Evolutionary conservation across 139 green algal species (phyloP).

Genomic region (Closterium sp.): DNA sequence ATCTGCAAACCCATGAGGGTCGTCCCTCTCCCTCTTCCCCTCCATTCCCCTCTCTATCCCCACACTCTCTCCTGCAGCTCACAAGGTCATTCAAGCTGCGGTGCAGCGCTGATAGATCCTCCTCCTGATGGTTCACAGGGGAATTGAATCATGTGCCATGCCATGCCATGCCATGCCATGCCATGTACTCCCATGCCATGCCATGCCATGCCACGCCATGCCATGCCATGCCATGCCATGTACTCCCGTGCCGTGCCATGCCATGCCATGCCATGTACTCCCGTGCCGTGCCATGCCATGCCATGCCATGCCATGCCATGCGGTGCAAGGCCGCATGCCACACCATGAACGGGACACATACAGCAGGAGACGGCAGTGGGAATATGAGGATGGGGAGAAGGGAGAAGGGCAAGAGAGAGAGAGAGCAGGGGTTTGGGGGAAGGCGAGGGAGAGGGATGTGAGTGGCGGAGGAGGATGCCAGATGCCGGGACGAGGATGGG

Average conservation of each 20-base stretch:
- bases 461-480: neutral
- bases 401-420: neutral
- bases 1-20: too few relatives aligned
- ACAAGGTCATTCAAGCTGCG: neutral
- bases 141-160: neutral
- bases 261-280: too few relatives aligned
- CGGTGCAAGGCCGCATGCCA: neutral
- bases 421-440: neutral
- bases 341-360: too few relatives aligned
- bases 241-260: too few relatives aligned
- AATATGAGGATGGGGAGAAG: neutral
- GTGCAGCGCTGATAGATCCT: neutral
- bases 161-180: neutral
- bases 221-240: neutral
- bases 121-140: neutral
- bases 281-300: too few relatives aligned
- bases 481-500: neutral
- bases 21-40: too few relatives aligned
- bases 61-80: neutral
- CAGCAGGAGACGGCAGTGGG: neutral
- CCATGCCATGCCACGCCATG: too few relatives aligned
- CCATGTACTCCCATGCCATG: too few relatives aligned
- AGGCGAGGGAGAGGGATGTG: neutral
- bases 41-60: neutral
- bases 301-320: too few relatives aligned